Evolutionary conservation across 2,329 filamentous ascomycete genomes (phyloP).

Genomic region (Pseudomassariella vexata): DNA sequence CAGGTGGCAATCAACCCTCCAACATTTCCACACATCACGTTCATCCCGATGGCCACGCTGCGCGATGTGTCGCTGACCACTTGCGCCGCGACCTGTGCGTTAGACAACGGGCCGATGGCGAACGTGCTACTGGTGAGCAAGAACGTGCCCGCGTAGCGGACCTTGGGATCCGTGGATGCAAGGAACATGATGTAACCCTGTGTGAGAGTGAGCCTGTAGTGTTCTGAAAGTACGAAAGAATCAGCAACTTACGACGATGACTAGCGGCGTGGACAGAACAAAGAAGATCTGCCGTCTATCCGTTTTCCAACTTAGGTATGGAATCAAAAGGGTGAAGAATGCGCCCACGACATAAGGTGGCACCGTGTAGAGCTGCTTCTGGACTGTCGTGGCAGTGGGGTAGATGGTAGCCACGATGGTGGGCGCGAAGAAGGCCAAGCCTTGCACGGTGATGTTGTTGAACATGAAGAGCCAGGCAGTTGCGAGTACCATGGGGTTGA

Average conservation of each 20-base stretch:
- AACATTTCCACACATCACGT: slow-evolving; percentile 69
- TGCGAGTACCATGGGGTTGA: slow-evolving; percentile 46
- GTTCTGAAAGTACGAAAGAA: no score
- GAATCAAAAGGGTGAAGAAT: slow-evolving; percentile 59
- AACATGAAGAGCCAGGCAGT: slow-evolving; percentile 20
- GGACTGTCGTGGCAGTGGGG: slow-evolving; percentile 45
- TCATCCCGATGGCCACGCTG: slow-evolving; percentile 58
- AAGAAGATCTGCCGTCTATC: slow-evolving; percentile 58
- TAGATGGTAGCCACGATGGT: slow-evolving; percentile 69
- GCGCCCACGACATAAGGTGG: slow-evolving; percentile 65
- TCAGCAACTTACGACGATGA: no score
- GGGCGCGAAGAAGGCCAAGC: slow-evolving; percentile 63
- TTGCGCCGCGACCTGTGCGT: slow-evolving; percentile 63
- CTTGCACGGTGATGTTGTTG: slow-evolving; percentile 58
- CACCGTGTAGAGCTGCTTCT: slow-evolving; percentile 64
- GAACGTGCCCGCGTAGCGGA: slow-evolving; percentile 67
- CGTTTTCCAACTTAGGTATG: slow-evolving; percentile 54
- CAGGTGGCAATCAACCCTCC: slow-evolving; percentile 63
- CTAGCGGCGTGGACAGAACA: slow-evolving; percentile 52
- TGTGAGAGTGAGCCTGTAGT: no score
- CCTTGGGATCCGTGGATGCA: slow-evolving; percentile 40
- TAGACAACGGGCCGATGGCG: slow-evolving; percentile 57
- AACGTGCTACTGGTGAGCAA: slow-evolving; percentile 61
- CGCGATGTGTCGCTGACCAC: slow-evolving; percentile 67
- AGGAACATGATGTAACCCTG: slow-evolving; percentile 71